These are phyloP conservation scores for Pleurozium schreberi DNA, from an alignment of 225 moss, liverwort and hornwort species.

Conservation along the genomic window DNA sequence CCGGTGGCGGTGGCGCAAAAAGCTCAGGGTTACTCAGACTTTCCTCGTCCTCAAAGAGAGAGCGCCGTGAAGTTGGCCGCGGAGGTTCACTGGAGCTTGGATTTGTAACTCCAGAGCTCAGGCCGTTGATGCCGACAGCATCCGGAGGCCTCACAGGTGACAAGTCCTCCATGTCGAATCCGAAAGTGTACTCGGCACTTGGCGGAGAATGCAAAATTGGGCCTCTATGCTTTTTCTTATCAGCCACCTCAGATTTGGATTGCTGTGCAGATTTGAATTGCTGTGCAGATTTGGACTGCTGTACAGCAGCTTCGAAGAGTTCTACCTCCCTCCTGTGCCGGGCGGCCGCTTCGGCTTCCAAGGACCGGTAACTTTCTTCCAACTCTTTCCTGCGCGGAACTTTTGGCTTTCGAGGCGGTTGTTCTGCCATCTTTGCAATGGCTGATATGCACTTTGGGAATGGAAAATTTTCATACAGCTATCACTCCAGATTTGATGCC, in stretches of 20 bases:
- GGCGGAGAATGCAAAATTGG: neutral
- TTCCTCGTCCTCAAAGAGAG: neutral
- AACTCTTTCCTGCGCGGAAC: conserved; percentile 32
- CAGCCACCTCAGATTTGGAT: neutral
- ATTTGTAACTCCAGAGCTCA: conserved; percentile 9
- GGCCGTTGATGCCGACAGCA: conserved; percentile 27
- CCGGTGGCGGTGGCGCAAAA: neutral
- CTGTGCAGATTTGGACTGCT: neutral
- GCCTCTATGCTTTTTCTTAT: neutral
- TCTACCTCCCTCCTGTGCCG: conserved; percentile 1
- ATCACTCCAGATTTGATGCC: neutral
- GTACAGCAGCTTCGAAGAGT: neutral
- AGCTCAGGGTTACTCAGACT: neutral
- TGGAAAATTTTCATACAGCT: neutral
- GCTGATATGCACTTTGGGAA: neutral
- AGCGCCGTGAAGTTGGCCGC: neutral
- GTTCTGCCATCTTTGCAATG: conserved; percentile 13
- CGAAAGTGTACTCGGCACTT: neutral
- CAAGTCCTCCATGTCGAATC: neutral
- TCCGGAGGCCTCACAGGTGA: conserved; percentile 4
- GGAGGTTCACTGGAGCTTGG: conserved; percentile 9
- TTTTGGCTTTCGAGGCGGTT: conserved; percentile 14
- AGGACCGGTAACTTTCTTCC: conserved; percentile 12
- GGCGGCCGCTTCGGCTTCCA: conserved; percentile 4
- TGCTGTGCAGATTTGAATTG: neutral